Percentiles rank a stretch among this genome's conserved stretches.
These are phyloP conservation scores for Amanita muscaria DNA, from an alignment of 768 basidiomycete species.

Conservation along the genomic window DNA sequence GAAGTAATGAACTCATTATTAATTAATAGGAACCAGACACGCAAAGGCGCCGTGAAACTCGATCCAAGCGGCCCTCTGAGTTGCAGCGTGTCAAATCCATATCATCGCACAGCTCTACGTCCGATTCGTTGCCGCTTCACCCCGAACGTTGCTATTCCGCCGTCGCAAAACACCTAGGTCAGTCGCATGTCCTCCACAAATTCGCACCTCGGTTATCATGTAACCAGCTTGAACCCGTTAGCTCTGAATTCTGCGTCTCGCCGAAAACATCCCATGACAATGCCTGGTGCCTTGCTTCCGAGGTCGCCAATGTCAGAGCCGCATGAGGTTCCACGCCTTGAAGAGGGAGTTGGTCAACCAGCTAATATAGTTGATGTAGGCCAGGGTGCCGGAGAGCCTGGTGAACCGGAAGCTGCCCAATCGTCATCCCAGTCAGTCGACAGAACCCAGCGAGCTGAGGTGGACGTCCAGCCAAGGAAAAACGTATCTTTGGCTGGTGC, in stretches of 20 bases:
- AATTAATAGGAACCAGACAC: not conserved
- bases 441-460: too few species aligned
- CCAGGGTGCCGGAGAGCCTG: too few species aligned
- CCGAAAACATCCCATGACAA: conserved; percentile 43
- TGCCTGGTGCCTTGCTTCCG: conserved; percentile 76
- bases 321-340: not conserved
- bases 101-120: too few species aligned
- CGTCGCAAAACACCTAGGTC: not conserved
- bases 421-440: too few species aligned
- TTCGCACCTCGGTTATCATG: not conserved
- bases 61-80: not conserved
- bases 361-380: too few species aligned
- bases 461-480: too few species aligned
- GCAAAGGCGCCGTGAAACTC: not conserved
- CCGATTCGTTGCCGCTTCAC: too few species aligned
- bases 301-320: conserved; percentile 63
- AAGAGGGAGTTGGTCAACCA: not conserved
- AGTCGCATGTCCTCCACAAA: not conserved
- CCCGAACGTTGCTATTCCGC: not conserved
- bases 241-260: conserved; percentile 24
- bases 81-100: not conserved
- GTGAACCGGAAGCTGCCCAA: too few species aligned
- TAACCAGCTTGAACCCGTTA: conserved; percentile 21
- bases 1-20: not conserved
- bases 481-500: too few species aligned